phyloP scores from a whole-genome alignment of 2,329 filamentous ascomycete genomes.

The Samsoniella hepiali region DNA sequence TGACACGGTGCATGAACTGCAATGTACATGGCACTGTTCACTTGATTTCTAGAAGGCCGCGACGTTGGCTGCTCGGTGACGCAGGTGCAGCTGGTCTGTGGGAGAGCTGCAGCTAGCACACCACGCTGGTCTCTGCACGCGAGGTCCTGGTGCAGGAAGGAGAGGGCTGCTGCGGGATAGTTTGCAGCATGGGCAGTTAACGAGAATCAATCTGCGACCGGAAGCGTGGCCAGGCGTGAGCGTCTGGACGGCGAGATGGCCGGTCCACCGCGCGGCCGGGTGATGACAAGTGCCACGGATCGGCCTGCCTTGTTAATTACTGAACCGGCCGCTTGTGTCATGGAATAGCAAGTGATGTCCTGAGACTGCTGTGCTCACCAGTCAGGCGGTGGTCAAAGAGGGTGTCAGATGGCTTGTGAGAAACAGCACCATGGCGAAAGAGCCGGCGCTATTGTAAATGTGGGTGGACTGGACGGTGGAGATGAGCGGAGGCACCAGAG shows the following conservation, averaged over 20 bases:
- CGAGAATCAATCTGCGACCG: not conserved
- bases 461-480: conserved; percentile 8
- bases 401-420: conserved; percentile 14
- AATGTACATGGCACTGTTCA: not conserved
- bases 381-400: conserved; percentile 9
- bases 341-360: conserved; percentile 5
- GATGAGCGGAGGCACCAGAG: conserved; percentile 11
- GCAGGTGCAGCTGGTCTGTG: not conserved
- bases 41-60: not conserved
- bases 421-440: conserved; percentile 7
- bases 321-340: conserved; percentile 13
- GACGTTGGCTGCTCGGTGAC: not conserved
- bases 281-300: conserved; percentile 13
- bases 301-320: conserved; percentile 14
- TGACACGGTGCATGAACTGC: not conserved
- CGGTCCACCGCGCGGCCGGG: conserved; percentile 1
- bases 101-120: not conserved
- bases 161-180: not conserved
- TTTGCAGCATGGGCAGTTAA: not conserved
- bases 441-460: conserved; percentile 11
- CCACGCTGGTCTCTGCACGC: conserved; percentile 3
- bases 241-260: conserved; percentile 8
- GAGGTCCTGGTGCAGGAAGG: not conserved
- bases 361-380: conserved; percentile 4
- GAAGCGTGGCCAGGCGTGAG: conserved; percentile 1